These are phyloP conservation scores for Pinus tabuliformis DNA, from an alignment of 75 land plant genomes.

Conservation along the genomic window DNA sequence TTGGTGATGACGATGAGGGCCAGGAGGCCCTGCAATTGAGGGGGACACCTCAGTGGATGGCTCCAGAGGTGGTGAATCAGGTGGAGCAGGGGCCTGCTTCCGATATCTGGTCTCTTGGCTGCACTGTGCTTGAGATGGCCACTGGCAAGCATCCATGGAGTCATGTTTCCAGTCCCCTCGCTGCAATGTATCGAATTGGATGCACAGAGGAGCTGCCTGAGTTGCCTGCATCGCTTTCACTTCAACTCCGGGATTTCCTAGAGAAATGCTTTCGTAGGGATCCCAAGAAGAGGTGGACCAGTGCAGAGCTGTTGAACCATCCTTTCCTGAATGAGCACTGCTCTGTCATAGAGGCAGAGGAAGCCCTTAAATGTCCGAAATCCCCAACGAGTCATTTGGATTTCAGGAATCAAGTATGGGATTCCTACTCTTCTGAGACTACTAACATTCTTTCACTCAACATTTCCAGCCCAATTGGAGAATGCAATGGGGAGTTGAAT, in stretches of 20 bases:
- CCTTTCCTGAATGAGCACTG: conserved; percentile 11
- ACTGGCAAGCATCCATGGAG: conserved; percentile 39
- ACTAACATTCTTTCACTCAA: background rate
- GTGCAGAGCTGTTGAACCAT: conserved; percentile 50
- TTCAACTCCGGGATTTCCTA: conserved; percentile 41
- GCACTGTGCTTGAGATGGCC: conserved; percentile 54
- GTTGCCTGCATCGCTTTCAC: conserved; percentile 38
- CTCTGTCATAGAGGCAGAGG: background rate
- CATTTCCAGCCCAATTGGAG: background rate
- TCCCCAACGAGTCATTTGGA: conserved; percentile 6
- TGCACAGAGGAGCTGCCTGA: conserved; percentile 36
- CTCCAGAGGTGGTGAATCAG: conserved; percentile 31
- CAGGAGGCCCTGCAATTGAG: conserved; percentile 1
- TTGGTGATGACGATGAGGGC: background rate
- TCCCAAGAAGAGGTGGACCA: conserved; percentile 47
- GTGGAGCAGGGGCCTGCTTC: conserved; percentile 28
- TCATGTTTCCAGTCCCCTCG: conserved; percentile 4
- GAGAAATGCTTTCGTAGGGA: conserved; percentile 55
- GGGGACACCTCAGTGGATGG: conserved; percentile 37
- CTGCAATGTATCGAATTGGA: conserved; percentile 34
- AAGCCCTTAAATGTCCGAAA: background rate
- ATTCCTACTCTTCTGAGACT: background rate
- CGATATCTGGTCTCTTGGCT: conserved; percentile 70
- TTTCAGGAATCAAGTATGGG: background rate
- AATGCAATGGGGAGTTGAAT: background rate